Percentiles rank a stretch among this genome's conserved stretches.
phyloP scores from a whole-genome alignment of 1,284 basidiomycete species.

The Moesziomyces sp. region DNA sequence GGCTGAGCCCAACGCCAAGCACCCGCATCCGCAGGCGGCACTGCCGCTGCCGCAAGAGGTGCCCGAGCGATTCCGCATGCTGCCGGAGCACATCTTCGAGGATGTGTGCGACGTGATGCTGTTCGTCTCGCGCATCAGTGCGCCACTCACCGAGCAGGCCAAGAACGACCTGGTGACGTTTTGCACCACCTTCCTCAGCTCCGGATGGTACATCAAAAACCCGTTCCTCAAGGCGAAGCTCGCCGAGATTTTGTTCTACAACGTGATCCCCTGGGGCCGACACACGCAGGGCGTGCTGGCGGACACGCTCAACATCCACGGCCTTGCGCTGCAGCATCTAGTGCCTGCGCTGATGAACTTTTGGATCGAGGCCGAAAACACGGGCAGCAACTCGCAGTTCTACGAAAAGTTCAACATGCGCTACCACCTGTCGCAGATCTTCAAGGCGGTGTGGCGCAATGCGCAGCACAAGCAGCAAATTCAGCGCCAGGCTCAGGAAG shows the following conservation, averaged over 20 bases:
- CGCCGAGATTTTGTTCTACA: conserved; percentile 89
- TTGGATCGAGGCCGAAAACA: conserved; percentile 97
- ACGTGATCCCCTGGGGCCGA: conserved; percentile 80
- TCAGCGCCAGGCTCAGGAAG: conserved; percentile 46
- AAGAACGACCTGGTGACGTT: conserved; percentile 89
- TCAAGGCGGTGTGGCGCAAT: conserved; percentile 64
- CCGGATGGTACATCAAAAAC: conserved; percentile 97
- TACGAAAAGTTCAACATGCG: conserved; percentile 94
- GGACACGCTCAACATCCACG: conserved; percentile 83
- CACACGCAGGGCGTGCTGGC: conserved; percentile 83
- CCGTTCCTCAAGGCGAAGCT: conserved; percentile 98
- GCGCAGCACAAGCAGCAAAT: conserved; percentile 62
- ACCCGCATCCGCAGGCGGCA: conserved; percentile 72
- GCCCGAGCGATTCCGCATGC: conserved; percentile 82
- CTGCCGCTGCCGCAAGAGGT: conserved; percentile 84
- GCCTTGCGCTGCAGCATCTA: conserved; percentile 84
- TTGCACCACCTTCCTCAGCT: conserved; percentile 89
- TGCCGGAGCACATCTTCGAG: conserved; percentile 95
- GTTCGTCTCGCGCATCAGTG: conserved; percentile 80
- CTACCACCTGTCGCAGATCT: conserved; percentile 66
- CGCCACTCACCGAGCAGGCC: conserved; percentile 79
- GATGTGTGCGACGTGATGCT: conserved; percentile 89
- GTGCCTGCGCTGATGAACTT: conserved; percentile 93
- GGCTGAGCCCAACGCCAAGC: conserved; percentile 83
- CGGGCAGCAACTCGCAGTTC: conserved; percentile 96